Evolutionary conservation across 2,329 filamentous ascomycete genomes (phyloP).

Genomic region (Hirsutella rhossiliensis): DNA sequence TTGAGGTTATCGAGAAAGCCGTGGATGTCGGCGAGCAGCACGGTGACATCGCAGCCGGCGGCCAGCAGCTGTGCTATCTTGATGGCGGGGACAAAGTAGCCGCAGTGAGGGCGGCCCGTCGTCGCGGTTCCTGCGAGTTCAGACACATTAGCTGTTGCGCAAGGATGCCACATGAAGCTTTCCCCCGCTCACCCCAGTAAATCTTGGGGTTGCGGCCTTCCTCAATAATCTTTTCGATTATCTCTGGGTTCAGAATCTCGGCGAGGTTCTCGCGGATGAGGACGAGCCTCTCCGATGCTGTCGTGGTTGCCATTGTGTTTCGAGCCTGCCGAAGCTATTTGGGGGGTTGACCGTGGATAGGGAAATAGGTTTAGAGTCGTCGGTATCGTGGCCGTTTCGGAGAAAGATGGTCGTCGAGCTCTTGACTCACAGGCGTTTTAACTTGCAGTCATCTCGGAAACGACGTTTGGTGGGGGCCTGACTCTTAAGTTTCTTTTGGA

Average conservation of each 20-base stretch:
- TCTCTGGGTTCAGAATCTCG: conserved; percentile 74
- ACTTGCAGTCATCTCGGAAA: not conserved
- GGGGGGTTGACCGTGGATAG: too few species aligned
- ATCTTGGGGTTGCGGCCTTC: conserved; percentile 62
- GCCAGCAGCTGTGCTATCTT: conserved; percentile 83
- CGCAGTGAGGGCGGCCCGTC: conserved; percentile 78
- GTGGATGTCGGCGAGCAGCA: conserved; percentile 65
- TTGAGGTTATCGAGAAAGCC: conserved; percentile 77
- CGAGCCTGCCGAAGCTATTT: not conserved
- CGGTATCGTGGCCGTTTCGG: too few species aligned
- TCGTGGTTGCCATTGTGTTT: conserved; percentile 10
- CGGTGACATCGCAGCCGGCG: conserved; percentile 71
- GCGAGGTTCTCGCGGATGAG: conserved; percentile 73
- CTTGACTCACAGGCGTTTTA: not conserved
- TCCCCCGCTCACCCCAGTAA: conserved; percentile 57
- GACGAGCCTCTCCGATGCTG: conserved; percentile 50
- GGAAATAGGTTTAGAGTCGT: too few species aligned
- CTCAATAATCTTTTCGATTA: conserved; percentile 61
- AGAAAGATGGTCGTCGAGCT: not conserved
- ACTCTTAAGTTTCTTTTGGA: not conserved
- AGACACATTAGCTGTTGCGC: not conserved
- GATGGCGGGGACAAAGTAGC: conserved; percentile 78
- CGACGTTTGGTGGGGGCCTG: not conserved
- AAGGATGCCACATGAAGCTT: not conserved
- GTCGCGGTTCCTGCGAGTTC: conserved; percentile 53